A percentile compares a stretch with the other conserved stretches of the same genome.
These are phyloP conservation scores for Puccinellia tenuiflora DNA, from an alignment of 176 grass and related monocot species.

Conservation along the genomic window DNA sequence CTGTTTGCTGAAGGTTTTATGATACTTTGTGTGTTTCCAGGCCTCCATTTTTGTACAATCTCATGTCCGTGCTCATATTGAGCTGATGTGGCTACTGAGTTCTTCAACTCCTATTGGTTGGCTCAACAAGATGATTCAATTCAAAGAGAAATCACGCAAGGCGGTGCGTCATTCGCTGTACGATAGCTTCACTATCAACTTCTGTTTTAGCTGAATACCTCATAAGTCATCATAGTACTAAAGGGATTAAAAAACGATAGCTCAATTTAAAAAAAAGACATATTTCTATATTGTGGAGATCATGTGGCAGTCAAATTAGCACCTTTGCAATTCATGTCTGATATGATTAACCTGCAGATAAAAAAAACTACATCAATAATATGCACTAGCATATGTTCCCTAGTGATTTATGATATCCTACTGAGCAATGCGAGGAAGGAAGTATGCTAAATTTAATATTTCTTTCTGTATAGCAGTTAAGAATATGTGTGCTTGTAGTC, in stretches of 20 bases:
- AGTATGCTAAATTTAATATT: conserved; percentile 9
- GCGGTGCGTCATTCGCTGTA: conserved; percentile 96
- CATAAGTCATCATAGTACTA: neutral
- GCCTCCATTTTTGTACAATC: conserved; percentile 95
- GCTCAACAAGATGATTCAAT: conserved; percentile 98
- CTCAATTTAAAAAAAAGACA: conserved; percentile 13
- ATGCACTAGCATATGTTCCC: neutral
- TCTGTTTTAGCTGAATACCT: conserved; percentile 24
- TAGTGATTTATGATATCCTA: conserved; percentile 1
- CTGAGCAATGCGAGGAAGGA: neutral
- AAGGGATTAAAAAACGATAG: neutral
- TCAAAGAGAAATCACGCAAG: conserved; percentile 99
- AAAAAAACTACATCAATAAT: neutral
- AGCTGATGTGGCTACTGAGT: conserved; percentile 98
- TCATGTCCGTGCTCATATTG: conserved; percentile 95
- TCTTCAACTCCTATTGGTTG: conserved; percentile 93
- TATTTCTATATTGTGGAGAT: neutral
- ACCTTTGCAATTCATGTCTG: neutral
- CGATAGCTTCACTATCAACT: conserved; percentile 48
- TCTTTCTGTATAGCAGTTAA: neutral
- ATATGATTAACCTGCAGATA: neutral
- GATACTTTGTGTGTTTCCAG: conserved; percentile 42
- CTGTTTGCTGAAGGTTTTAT: neutral
- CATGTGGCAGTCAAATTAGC: neutral
- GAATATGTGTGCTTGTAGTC: neutral